These are phyloP conservation scores for Erythrophleum fordii DNA, from an alignment of 306 rosid species.

Conservation along the genomic window DNA sequence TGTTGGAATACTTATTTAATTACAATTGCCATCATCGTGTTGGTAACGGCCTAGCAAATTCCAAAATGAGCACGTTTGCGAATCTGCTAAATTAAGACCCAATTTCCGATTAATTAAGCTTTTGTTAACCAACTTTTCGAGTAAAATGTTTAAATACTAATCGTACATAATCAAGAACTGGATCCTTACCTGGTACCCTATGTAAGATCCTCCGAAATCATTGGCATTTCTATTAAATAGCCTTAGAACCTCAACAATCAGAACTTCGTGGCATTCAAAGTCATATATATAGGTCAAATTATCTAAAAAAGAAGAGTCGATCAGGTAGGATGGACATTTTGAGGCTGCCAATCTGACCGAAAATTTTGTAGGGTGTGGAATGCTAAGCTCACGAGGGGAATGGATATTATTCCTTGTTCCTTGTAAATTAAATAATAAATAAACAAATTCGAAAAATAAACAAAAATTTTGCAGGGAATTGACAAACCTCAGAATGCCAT, in stretches of 20 bases:
- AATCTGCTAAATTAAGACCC: neutral
- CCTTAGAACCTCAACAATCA: neutral
- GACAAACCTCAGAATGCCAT: neutral
- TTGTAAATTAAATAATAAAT: neutral
- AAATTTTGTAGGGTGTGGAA: no score
- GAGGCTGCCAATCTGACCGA: neutral
- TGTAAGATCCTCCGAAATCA: neutral
- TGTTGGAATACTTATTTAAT: neutral
- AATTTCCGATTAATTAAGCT: neutral
- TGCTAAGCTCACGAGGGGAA: no score
- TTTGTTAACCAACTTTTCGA: neutral
- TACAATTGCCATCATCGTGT: neutral
- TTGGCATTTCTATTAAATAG: neutral
- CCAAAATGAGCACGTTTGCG: neutral
- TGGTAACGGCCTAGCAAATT: neutral
- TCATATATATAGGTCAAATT: neutral
- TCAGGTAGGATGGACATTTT: no score
- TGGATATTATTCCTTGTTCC: neutral
- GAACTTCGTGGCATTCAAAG: neutral
- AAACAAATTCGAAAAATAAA: neutral
- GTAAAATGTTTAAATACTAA: neutral
- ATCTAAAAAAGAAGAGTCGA: no score
- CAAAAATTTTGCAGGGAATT: neutral
- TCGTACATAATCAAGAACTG: neutral
- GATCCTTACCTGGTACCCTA: neutral